phyloP scores from a whole-genome alignment of 2,329 filamentous ascomycete species.

The Pyrenophora seminiperda region DNA sequence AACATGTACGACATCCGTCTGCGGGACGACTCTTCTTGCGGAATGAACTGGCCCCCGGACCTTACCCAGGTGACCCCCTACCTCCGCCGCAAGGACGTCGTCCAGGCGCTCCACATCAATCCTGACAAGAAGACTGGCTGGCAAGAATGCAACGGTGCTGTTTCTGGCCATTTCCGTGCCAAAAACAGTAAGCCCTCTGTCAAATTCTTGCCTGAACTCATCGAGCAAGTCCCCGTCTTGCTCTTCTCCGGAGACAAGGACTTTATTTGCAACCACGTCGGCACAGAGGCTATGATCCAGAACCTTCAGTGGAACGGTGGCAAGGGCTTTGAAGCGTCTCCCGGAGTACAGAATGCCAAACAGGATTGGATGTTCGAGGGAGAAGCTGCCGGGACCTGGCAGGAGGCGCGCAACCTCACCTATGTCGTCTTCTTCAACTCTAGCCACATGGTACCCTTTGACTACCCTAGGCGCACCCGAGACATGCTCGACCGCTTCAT shows the following conservation, averaged over 20 bases:
- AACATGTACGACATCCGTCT: constrained; percentile 99
- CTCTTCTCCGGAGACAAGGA: constrained; percentile 95
- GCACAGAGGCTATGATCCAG: constrained; percentile 87
- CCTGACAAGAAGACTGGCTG: constrained; percentile 83
- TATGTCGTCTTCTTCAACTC: constrained; percentile 96
- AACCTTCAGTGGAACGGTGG: constrained; percentile 91
- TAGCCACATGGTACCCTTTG: constrained; percentile 98
- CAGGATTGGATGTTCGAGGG: constrained; percentile 94
- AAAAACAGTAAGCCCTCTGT: constrained; percentile 74
- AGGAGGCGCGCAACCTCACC: constrained; percentile 91
- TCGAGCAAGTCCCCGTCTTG: constrained; percentile 77
- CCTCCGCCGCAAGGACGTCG: constrained; percentile 79
- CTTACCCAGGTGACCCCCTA: constrained; percentile 78
- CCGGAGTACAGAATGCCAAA: constrained; percentile 88
- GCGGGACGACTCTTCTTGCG: constrained; percentile 79
- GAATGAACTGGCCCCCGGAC: constrained; percentile 98
- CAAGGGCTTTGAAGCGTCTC: constrained; percentile 85
- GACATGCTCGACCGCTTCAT: constrained; percentile 99
- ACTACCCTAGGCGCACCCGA: constrained; percentile 80
- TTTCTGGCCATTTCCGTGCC: constrained; percentile 72
- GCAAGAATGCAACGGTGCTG: constrained; percentile 84
- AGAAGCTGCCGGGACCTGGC: constrained; percentile 86
- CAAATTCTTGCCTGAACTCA: constrained; percentile 74
- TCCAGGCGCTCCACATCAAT: constrained; percentile 80
- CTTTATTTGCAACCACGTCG: constrained; percentile 95